Conservation (phyloP, 2,329 filamentous ascomycete species). For the Diaporthe vaccinii region DNA sequence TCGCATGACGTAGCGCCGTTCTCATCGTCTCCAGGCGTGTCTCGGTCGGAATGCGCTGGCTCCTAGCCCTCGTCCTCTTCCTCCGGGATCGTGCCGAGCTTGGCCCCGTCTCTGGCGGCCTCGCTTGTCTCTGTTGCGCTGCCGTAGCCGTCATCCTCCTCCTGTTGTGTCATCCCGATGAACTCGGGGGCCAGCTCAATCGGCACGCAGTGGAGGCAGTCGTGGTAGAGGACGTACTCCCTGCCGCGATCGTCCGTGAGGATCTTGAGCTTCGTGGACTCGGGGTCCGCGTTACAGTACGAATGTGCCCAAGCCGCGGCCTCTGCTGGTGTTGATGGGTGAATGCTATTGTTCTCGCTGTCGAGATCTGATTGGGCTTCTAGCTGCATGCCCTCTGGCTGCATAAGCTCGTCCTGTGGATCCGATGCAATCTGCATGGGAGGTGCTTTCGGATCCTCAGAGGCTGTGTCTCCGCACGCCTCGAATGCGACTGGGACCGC, state of each 20-base stretch:
- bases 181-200: neutral
- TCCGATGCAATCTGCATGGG: neutral
- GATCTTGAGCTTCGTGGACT: neutral
- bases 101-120: neutral
- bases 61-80: slow-evolving; percentile 11
- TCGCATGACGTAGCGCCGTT: neutral
- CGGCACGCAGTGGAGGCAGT: slow-evolving; percentile 29
- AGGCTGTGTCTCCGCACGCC: no score
- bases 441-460: neutral
- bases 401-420: neutral
- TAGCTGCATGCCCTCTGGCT: neutral
- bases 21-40: no score
- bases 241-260: neutral
- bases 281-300: neutral
- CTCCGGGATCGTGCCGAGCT: slow-evolving; percentile 11
- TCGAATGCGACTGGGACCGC: no score
- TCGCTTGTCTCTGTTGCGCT: neutral
- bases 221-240: slow-evolving; percentile 16
- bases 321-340: neutral
- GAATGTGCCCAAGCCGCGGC: slow-evolving; percentile 21
- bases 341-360: no score
- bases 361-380: neutral
- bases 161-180: no score
- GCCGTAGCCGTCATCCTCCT: neutral
- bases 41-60: neutral